phyloP scores from a whole-genome alignment of 768 basidiomycete genomes.

The Hypholoma sublateritium region DNA sequence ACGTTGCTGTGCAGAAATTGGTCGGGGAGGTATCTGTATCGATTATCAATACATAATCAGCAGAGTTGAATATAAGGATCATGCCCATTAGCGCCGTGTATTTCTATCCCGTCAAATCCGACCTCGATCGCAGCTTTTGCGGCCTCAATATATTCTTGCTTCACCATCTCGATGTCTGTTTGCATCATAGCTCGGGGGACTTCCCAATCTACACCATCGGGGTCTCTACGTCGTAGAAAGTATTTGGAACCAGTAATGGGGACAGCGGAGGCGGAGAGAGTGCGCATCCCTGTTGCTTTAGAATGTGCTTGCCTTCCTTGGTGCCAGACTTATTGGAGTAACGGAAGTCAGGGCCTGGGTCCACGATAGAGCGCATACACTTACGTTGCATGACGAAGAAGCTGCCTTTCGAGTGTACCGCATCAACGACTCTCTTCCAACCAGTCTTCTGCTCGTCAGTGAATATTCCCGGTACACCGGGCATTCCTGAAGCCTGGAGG shows the following conservation, averaged over 20 bases:
- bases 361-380: neutral
- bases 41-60: no score
- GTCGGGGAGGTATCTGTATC: slow-evolving; percentile 37
- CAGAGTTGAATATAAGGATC: neutral
- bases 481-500: slow-evolving; percentile 13
- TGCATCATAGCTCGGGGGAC: slow-evolving; percentile 15
- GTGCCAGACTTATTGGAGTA: slow-evolving; percentile 14
- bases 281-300: slow-evolving; percentile 9
- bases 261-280: slow-evolving; percentile 10
- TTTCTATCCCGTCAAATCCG: slow-evolving; percentile 59
- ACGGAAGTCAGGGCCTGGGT: neutral
- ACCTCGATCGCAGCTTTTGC: slow-evolving; percentile 20
- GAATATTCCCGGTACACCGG: slow-evolving; percentile 18
- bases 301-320: slow-evolving; percentile 19
- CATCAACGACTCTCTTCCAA: slow-evolving; percentile 16
- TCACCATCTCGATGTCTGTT: slow-evolving; percentile 15
- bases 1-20: slow-evolving; percentile 50
- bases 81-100: slow-evolving; percentile 35
- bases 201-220: slow-evolving; percentile 5
- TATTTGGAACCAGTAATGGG: slow-evolving; percentile 13
- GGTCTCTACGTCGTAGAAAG: neutral
- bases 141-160: slow-evolving; percentile 14
- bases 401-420: slow-evolving; percentile 11
- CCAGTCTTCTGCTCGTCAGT: slow-evolving; percentile 15
- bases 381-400: slow-evolving; percentile 16